A percentile compares a stretch with the other conserved stretches of the same genome.
These are phyloP conservation scores for Phytophthora meadii DNA, from an alignment of 352 stramenopile genomes.

Conservation along the genomic window DNA sequence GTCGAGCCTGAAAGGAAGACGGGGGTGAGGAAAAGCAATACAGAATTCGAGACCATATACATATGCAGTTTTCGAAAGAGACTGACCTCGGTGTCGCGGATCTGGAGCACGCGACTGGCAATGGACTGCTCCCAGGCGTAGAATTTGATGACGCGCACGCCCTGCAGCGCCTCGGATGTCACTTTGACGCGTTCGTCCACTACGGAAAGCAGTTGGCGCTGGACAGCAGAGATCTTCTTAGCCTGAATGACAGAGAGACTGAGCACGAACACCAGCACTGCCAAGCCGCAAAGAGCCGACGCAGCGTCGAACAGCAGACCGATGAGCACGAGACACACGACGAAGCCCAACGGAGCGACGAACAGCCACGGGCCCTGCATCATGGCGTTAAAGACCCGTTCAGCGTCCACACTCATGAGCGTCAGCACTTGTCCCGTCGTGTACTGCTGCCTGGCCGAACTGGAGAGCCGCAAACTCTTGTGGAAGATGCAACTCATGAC, in stretches of 20 bases:
- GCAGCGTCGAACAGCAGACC: constrained; percentile 27
- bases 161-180: constrained; percentile 91
- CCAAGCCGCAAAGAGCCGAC: constrained; percentile 17
- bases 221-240: constrained; percentile 9
- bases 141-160: constrained; percentile 90
- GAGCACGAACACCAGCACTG: constrained; percentile 26
- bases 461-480: constrained; percentile 69
- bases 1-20: constrained; percentile 51
- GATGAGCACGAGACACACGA: constrained; percentile 34
- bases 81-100: constrained; percentile 49
- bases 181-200: constrained; percentile 89
- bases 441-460: constrained; percentile 33
- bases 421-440: constrained; percentile 43
- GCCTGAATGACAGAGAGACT: constrained; percentile 14
- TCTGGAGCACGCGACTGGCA: constrained; percentile 40
- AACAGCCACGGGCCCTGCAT: constrained; percentile 36
- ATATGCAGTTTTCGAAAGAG: constrained; percentile 60
- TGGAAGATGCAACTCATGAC: constrained; percentile 41
- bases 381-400: constrained; percentile 35
- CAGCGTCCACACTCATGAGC: constrained; percentile 40
- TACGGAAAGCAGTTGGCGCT: constrained; percentile 25
- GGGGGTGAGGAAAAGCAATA: constrained; percentile 55
- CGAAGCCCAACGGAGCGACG: constrained; percentile 26
- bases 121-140: constrained; percentile 79
- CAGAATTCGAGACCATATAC: constrained; percentile 61